A percentile compares a stretch with the other conserved stretches of the same genome.
These are phyloP conservation scores for Erythrophleum fordii DNA, from an alignment of 306 rosid species.

Conservation along the genomic window DNA sequence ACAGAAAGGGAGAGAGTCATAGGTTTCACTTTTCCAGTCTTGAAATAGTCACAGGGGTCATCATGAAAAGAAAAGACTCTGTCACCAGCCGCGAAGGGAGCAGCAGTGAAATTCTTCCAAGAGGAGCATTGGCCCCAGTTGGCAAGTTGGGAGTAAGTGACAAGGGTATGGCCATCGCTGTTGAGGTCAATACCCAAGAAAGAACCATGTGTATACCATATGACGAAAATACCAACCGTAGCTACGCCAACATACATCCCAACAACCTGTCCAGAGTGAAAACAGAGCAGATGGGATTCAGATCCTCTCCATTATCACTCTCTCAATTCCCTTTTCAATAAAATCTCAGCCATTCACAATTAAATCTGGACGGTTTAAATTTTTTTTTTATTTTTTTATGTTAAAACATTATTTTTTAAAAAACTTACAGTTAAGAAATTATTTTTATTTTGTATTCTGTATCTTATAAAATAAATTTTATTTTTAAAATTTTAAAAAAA, in stretches of 20 bases:
- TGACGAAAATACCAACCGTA: conserved; percentile 82
- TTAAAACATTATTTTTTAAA: no score
- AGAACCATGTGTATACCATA: conserved; percentile 82
- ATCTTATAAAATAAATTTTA: no score
- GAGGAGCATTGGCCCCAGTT: conserved; percentile 83
- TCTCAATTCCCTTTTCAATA: no score
- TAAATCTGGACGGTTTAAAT: no score
- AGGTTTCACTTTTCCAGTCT: conserved; percentile 78
- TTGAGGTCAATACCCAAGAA: conserved; percentile 87
- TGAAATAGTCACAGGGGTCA: conserved; percentile 80
- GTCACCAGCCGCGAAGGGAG: conserved; percentile 81
- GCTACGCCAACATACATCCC: conserved; percentile 84
- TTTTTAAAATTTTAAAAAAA: no score
- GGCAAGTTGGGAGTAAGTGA: conserved; percentile 84
- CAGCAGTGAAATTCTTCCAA: conserved; percentile 72
- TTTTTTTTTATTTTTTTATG: no score
- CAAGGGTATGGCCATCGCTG: conserved; percentile 82
- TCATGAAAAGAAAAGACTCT: conserved; percentile 56
- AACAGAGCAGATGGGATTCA: no score
- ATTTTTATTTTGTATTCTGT: no score
- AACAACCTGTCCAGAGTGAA: conserved; percentile 87
- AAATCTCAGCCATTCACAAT: no score
- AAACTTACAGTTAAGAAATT: no score
- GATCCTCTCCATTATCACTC: no score
- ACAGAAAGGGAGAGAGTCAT: conserved; percentile 86